A percentile compares a stretch with the other conserved stretches of the same genome.
Evolutionary conservation across 352 stramenopile genomes (phyloP).

Genomic region (Globisporangium alternatum): DNA sequence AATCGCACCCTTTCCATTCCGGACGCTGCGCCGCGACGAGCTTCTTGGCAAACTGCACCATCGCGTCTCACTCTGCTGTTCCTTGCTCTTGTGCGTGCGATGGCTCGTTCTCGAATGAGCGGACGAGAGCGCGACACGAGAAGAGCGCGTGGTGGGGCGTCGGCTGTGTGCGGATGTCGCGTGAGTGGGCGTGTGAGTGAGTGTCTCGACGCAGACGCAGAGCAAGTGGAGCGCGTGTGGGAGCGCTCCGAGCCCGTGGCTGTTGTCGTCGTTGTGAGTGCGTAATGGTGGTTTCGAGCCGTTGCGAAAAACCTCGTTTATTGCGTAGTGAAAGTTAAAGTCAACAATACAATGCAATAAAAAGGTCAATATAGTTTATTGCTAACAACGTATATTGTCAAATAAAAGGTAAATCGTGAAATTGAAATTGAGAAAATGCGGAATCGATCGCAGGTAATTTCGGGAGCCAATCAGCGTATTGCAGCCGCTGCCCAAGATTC

Average conservation of each 20-base stretch:
- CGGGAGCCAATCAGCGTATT: conserved; percentile 2
- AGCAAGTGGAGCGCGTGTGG: too few species aligned
- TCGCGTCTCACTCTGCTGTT: conserved; percentile 12
- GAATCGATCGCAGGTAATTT: background rate
- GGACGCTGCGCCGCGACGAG: conserved; percentile 61
- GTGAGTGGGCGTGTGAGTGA: background rate
- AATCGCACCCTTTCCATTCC: conserved; percentile 62
- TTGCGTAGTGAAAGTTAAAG: background rate
- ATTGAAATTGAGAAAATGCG: background rate
- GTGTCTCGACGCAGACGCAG: background rate
- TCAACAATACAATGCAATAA: background rate
- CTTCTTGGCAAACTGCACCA: conserved; percentile 87
- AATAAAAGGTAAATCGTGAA: background rate
- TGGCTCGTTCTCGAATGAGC: background rate
- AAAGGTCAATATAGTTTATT: background rate
- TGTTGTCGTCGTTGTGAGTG: background rate
- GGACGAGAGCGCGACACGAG: background rate
- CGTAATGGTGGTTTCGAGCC: background rate
- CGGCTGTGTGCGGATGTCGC: too few species aligned
- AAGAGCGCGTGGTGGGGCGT: background rate
- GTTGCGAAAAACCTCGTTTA: background rate
- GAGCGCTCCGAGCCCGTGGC: background rate
- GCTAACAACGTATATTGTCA: background rate
- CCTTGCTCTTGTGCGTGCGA: background rate
- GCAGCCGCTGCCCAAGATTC: conserved; percentile 3